Evolutionary conservation across 208 protist genomes (phyloP).

Genomic region (Acanthamoeba lugdunensis): DNA sequence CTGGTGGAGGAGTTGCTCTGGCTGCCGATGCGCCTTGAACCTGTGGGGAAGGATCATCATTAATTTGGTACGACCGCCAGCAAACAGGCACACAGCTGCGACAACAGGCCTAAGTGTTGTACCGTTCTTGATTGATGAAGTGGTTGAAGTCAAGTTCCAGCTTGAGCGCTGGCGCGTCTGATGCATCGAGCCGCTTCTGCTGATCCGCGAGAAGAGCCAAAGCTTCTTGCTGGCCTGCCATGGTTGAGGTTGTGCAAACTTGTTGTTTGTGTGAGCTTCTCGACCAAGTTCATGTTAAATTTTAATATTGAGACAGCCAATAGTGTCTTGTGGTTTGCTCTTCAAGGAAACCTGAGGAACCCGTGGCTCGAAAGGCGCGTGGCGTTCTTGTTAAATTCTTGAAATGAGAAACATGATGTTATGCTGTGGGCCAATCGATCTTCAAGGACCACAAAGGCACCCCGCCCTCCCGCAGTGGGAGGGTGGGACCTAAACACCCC

Average conservation of each 20-base stretch:
- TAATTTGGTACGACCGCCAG: neutral
- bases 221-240: neutral
- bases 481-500: too few relatives aligned
- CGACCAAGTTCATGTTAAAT: too few relatives aligned
- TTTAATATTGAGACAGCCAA: too few relatives aligned
- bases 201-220: neutral
- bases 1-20: neutral
- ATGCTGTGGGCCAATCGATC: too few relatives aligned
- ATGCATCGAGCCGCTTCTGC: neutral
- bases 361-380: too few relatives aligned
- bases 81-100: neutral
- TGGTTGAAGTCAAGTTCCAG: neutral
- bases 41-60: neutral
- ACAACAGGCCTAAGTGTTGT: neutral
- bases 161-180: neutral
- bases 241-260: neutral
- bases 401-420: too few relatives aligned
- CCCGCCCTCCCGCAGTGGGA: too few relatives aligned
- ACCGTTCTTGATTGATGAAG: neutral
- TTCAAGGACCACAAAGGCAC: too few relatives aligned
- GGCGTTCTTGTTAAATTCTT: too few relatives aligned
- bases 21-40: neutral
- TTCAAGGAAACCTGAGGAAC: too few relatives aligned
- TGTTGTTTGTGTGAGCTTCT: too few relatives aligned
- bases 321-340: too few relatives aligned